Percentiles rank a stretch among this genome's conserved stretches.
These are phyloP conservation scores for Solanum paucissectum DNA, from an alignment of 257 asterid genomes.

Conservation along the genomic window DNA sequence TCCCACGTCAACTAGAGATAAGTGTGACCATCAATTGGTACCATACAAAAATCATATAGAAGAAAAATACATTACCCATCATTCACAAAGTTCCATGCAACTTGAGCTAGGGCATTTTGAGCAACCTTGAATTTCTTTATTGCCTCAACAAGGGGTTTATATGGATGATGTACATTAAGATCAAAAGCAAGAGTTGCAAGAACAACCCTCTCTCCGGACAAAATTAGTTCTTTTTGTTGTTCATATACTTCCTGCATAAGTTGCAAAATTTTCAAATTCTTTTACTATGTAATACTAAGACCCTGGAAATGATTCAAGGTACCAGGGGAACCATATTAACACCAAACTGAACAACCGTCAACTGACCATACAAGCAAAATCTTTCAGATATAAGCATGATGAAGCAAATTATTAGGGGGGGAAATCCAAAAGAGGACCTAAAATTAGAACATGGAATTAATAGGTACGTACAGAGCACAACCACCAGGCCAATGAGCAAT, in stretches of 20 bases:
- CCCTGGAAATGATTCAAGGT: background rate
- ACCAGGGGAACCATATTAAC: background rate
- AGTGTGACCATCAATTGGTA: conserved; percentile 31
- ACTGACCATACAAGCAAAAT: background rate
- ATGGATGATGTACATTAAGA: conserved; percentile 79
- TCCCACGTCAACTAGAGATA: conserved; percentile 55
- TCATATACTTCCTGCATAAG: conserved; percentile 79
- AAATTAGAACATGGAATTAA: background rate
- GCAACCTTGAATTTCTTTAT: conserved; percentile 86
- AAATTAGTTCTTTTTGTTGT: conserved; percentile 74
- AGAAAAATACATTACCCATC: conserved; percentile 73
- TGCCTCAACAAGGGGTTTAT: conserved; percentile 95
- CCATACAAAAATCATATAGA: conserved; percentile 8
- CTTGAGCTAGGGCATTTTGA: conserved; percentile 86
- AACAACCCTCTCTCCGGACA: conserved; percentile 82
- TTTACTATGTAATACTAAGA: background rate
- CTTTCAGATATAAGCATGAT: background rate
- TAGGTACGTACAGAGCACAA: background rate
- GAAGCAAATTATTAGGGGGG: background rate
- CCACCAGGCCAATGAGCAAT: background rate
- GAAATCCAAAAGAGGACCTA: background rate
- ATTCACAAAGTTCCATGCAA: conserved; percentile 98
- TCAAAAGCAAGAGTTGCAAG: conserved; percentile 87
- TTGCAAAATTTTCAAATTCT: background rate
- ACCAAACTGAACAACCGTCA: background rate